phyloP scores from a whole-genome alignment of 192 early-diverging fungal genomes.

The Gamsiella multidivaricata region DNA sequence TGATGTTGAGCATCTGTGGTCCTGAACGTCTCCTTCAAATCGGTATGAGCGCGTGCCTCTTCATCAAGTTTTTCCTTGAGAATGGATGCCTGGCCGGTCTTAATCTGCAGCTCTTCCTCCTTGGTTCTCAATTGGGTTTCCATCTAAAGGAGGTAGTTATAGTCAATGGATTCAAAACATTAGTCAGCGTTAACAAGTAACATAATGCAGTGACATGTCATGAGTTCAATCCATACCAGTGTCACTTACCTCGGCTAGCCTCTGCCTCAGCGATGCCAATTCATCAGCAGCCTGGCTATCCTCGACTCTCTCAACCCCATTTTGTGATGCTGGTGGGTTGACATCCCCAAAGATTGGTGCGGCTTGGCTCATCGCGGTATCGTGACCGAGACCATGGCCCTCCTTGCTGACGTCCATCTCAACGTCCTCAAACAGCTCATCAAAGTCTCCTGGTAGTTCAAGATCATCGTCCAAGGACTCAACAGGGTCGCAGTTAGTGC shows the following conservation, averaged over 20 bases:
- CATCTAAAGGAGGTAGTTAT: slow-evolving; percentile 2
- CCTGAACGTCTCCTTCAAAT: background rate
- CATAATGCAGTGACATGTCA: background rate
- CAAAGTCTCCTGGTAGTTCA: slow-evolving; percentile 9
- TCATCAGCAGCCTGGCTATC: slow-evolving; percentile 3
- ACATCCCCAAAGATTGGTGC: background rate
- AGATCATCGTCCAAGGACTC: slow-evolving; percentile 14
- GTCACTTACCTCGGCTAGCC: slow-evolving; percentile 16
- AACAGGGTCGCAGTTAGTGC: background rate
- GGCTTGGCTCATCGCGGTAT: background rate
- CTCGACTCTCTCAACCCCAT: background rate
- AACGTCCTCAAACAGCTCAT: slow-evolving; percentile 16
- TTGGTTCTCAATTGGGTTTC: slow-evolving; percentile 10
- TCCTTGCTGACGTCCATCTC: slow-evolving; percentile 9
- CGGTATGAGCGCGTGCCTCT: background rate
- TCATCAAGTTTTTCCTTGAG: slow-evolving; percentile 28
- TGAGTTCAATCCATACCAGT: background rate
- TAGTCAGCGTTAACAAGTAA: background rate
- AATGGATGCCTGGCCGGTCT: slow-evolving; percentile 20
- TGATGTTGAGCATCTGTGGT: slow-evolving; percentile 1
- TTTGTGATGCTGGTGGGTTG: background rate
- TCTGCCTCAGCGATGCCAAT: slow-evolving; percentile 1
- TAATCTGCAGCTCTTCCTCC: slow-evolving; percentile 12
- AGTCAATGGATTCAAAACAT: background rate
- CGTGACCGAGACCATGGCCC: background rate